Percentiles rank a stretch among this genome's conserved stretches.
Conservation (phyloP, 139 green algal genomes). For the Deuterostichococcus epilithicus region DNA sequence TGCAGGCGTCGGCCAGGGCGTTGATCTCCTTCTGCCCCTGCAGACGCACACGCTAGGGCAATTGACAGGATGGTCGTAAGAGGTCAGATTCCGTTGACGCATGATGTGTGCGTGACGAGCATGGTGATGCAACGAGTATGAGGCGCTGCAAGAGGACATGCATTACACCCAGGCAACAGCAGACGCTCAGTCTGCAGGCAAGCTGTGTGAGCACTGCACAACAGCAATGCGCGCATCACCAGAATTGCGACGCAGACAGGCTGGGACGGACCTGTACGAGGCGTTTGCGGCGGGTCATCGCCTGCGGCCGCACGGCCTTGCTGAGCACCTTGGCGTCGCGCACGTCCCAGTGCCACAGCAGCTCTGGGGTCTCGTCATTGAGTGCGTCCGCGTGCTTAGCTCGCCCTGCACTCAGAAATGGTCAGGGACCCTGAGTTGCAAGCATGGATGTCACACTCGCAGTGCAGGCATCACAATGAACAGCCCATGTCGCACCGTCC, state of each 20-base stretch:
- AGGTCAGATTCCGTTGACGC: not conserved
- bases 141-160: not conserved
- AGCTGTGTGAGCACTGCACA: not conserved
- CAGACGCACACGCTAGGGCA: not conserved
- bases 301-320: slow-evolving; percentile 24
- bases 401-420: slow-evolving; percentile 1
- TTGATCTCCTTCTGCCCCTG: slow-evolving; percentile 48
- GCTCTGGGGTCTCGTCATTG: slow-evolving; percentile 36
- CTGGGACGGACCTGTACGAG: not conserved
- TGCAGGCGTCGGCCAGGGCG: slow-evolving; percentile 16
- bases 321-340: slow-evolving; percentile 48
- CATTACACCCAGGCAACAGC: not conserved
- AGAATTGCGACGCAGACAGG: no score
- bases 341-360: slow-evolving; percentile 71
- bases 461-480: not conserved
- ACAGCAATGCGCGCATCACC: not conserved
- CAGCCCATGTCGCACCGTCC: slow-evolving; percentile 26
- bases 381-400: slow-evolving; percentile 25
- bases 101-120: not conserved
- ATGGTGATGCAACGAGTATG: not conserved
- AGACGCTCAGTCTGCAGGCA: not conserved
- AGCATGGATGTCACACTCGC: not conserved
- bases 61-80: not conserved
- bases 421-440: not conserved
- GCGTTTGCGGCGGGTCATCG: slow-evolving; percentile 31